Evolutionary conservation across 2,329 filamentous ascomycete species (phyloP), one percentile per base, ranked within the genome.

Genomic region (Aphanocladium album): DNA sequence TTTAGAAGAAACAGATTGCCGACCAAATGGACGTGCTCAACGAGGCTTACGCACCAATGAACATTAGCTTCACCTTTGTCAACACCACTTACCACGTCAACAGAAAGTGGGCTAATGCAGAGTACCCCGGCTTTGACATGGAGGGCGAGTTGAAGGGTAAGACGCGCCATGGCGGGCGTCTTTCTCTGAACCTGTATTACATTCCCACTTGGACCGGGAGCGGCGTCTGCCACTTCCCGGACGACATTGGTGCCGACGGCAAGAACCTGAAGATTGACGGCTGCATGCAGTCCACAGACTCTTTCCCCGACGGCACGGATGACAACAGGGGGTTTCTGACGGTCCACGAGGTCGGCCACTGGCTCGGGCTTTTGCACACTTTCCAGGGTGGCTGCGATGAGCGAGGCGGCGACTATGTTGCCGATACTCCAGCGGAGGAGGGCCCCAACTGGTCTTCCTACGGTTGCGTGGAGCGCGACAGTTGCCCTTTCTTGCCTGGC

Each of bases 101-200:
- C 43, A 39, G 16, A 5, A 35, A 11, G 21, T 57, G 54, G 54
- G 54, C 54, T 16, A 57, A 39, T 16, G 30, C 54, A 21, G 19
- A 12, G 5, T 57, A 19, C 33, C 54, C 54, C 11, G 43, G 54
- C 19, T n/a, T 19, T 21, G 12, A 3, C 21, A 27, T 57, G 14
- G 43, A 57, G 30, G 8, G 30, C 1, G 54, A 57, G 45, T 49
- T 57, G 30, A 57, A 39, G 16, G 9, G 19, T 2, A 27, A 43
- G 9, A 74, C 81, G 49, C 76, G 77, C 67, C 73, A 77, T 69
- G 75, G 76, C 60, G 70, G 65, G 51, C 77, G 77, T 67, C 57
- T 67, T 12, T 69, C 75, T 63, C 74, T 81, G 57, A 81, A 81
- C 72, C 46, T 81, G 47, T 81, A 81, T 74, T 78, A 79, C 70